Evolutionary conservation across 257 asterid species (phyloP), one percentile per base, ranked within the genome.

Genomic region (Rubia yunnanensis): DNA sequence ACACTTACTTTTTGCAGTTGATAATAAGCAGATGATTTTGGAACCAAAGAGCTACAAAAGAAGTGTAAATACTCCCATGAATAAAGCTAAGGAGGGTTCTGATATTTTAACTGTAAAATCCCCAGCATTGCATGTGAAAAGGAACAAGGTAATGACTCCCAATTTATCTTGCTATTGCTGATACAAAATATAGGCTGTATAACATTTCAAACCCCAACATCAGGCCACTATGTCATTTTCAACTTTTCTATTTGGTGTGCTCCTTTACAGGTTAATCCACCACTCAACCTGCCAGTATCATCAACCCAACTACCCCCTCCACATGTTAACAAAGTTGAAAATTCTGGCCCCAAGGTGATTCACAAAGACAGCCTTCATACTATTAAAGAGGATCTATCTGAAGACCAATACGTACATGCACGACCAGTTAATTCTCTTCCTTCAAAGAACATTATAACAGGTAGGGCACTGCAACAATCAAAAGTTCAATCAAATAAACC

Each of bases 401-500:
- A 76, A 49, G 61, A 75, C 65, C 77, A 56, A 44, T 78, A 74
- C 70, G 73, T 49, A 72, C 62, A 77, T 31, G 46, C 68, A 65
- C 31, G 76, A 69, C 35, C 30, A 68, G 67, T 74, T 31, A 60
- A 76, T 61, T 36, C 82, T 54, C 76, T 66, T 72, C 69, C 79
- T 35, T 77, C 53, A 34, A 81, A 70, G 46, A 80, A 81, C 72
- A 74, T 36, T 55, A 71, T 34, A 55, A 61, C 72, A 57, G 83
- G 80, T 30, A 76, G 62, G 55, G 69, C 26, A 64, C 38, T 64
- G 83, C 86, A 76, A 59, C 76, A 78, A 60, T 59, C 38, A 41
- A 84, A 67, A 63, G 60, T 70, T 61, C 84, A 72, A 68, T 68
- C 78, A 7, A 65, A 58, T 59, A 89, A 83, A 73, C 95, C 96